Conservation (phyloP, 1,284 basidiomycete species). For the Cutaneotrichosporon sp. region DNA sequence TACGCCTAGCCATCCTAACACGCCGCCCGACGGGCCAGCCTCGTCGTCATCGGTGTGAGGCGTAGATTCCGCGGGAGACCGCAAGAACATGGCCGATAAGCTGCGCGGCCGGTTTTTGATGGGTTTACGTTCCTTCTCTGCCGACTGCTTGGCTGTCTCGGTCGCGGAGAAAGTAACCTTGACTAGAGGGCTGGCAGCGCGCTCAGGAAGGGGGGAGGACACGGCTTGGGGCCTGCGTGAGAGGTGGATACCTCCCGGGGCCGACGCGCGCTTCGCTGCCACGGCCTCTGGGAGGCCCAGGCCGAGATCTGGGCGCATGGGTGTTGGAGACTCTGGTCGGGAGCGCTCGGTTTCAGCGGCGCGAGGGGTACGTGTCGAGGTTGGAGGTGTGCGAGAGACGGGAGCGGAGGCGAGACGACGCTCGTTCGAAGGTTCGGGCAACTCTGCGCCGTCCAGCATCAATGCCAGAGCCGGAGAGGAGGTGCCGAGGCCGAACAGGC, state of each 20-base stretch:
- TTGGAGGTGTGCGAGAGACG: conserved; percentile 15
- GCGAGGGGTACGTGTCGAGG: not conserved
- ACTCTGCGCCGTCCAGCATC: not conserved
- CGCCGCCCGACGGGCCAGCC: conserved; percentile 24
- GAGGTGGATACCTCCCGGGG: not conserved
- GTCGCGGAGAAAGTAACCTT: conserved; percentile 38
- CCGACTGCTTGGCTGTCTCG: conserved; percentile 19
- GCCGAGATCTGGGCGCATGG: conserved; percentile 26
- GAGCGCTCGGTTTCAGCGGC: not conserved
- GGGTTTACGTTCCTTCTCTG: conserved; percentile 13
- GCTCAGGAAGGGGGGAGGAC: conserved; percentile 43
- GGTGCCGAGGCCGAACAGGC: conserved; percentile 11
- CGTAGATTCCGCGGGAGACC: conserved; percentile 17
- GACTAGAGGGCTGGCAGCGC: conserved; percentile 35
- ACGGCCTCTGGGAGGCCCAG: conserved; percentile 38
- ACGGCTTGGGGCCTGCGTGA: conserved; percentile 29
- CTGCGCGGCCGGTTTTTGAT: conserved; percentile 36
- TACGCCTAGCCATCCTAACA: conserved; percentile 48
- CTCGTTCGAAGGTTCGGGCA: not conserved
- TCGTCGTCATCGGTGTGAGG: conserved; percentile 20
- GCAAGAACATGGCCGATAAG: conserved; percentile 42
- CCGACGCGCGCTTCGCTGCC: conserved; percentile 1
- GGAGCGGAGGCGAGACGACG: conserved; percentile 27
- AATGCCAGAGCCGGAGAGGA: not conserved
- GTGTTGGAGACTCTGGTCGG: conserved; percentile 10